Base-by-base conservation (phyloP, 257 asterid genomes). In the Linaria vulgaris region DNA sequence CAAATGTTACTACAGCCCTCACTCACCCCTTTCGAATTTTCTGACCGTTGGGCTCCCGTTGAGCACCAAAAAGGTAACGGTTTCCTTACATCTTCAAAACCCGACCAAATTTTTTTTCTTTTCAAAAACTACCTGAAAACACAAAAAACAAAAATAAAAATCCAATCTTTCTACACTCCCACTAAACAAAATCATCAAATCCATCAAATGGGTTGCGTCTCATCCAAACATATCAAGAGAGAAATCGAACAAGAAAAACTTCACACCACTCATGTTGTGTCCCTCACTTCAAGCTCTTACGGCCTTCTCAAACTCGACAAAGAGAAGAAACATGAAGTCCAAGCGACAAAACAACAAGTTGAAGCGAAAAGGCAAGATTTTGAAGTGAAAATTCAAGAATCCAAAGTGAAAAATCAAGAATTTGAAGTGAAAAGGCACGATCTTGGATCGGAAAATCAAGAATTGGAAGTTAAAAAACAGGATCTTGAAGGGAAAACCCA, bases 151-250 rank as follows among this genome's bases (percentile, higher is more conserved):
- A 34, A 34, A 34, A 34, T 0, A 16, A 56, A 27, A 38, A 56
- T 30, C 39, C 61, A 7, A 4, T 56, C 34, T 27, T 56, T 15
- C n/a, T n/a, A n/a, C 45, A 7, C 11, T 56, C 24, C 38, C 16
- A 67, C 5, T 5, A 9, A 23, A 12, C 16, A 54, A 30, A 30
- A 5, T n/a, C 43, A n/a, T n/a, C n/a, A n/a, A n/a, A n/a, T n/a
- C n/a, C n/a, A n/a, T 24, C 60, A 83, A 75, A 91, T 87, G 96
- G 99, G 99, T 44, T 89, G 97, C 64, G 97, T 76, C 11, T 83
- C 99, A 0, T 92, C 99, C 3, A 87, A 85, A 43, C 41, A 69
- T 11, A 68, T 75, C 13, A 75, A 68, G 23, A 77, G 67, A 64
- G 81, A 87, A 61, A 72, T 80, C 61, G 14, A 72, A 60, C 72